Evolutionary conservation across 805 yeast genomes (phyloP).

Genomic region (Saturnispora halmiae): DNA sequence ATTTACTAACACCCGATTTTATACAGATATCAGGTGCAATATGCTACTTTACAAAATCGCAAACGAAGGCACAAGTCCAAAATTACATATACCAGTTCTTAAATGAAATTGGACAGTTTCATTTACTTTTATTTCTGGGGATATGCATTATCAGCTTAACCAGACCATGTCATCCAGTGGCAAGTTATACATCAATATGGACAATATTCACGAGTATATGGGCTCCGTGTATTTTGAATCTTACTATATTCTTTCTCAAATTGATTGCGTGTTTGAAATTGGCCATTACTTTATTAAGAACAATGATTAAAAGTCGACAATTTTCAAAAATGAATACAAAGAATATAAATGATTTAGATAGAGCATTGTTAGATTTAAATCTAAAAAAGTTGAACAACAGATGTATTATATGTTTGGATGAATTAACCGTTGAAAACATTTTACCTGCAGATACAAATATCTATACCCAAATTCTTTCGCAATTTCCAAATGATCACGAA

Average conservation of each 20-base stretch:
- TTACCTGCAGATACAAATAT: neutral
- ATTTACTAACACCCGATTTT: neutral
- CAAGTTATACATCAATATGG: constrained; percentile 6
- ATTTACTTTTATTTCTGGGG: constrained; percentile 8
- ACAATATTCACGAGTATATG: constrained; percentile 11
- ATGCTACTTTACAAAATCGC: constrained; percentile 13
- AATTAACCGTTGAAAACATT: constrained; percentile 1
- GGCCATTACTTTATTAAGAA: constrained; percentile 12
- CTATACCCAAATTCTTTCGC: neutral
- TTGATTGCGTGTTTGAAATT: constrained; percentile 14
- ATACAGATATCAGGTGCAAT: constrained; percentile 14
- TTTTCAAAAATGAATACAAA: constrained; percentile 10
- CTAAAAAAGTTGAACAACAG: constrained; percentile 11
- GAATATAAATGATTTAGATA: constrained; percentile 1
- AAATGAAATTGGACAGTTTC: constrained; percentile 9
- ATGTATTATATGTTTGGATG: constrained; percentile 18
- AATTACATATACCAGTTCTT: constrained; percentile 11
- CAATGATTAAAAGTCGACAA: constrained; percentile 15
- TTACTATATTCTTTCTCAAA: constrained; percentile 13
- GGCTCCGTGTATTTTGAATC: constrained; percentile 13
- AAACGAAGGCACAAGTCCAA: constrained; percentile 12
- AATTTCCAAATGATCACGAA: neutral
- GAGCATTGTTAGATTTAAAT: neutral
- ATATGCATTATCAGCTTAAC: constrained; percentile 12
- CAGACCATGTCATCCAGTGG: constrained; percentile 7